These are phyloP conservation scores for Saxophila tyrrhenica DNA, from an alignment of 495 filamentous ascomycete genomes.

Conservation along the genomic window DNA sequence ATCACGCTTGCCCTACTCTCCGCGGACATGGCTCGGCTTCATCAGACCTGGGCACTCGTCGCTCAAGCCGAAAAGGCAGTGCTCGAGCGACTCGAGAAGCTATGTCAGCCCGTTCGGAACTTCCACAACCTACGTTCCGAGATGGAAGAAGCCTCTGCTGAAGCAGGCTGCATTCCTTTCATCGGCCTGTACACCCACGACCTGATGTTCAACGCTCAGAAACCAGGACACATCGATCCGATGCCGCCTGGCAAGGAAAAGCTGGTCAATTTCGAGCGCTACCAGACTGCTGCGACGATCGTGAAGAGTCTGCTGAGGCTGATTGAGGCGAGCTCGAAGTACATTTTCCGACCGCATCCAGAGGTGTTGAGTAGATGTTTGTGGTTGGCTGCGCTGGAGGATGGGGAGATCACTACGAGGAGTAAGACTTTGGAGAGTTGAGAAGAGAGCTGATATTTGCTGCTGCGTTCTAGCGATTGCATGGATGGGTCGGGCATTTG, in stretches of 20 bases:
- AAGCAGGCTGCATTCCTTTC: conserved; percentile 91
- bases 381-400: conserved; percentile 82
- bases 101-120: conserved; percentile 81
- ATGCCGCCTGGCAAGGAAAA: conserved; percentile 37
- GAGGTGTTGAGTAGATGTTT: conserved; percentile 83
- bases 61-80: conserved; percentile 56
- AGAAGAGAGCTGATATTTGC: neutral
- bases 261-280: conserved; percentile 90
- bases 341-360: conserved; percentile 72
- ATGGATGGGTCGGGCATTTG: too few relatives aligned
- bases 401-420: conserved; percentile 63
- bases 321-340: conserved; percentile 85
- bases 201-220: conserved; percentile 89
- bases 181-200: conserved; percentile 92
- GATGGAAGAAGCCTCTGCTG: conserved; percentile 61
- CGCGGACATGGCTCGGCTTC: conserved; percentile 64
- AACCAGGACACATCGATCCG: conserved; percentile 35
- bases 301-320: conserved; percentile 85
- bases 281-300: conserved; percentile 78
- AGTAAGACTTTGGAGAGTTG: conserved; percentile 42
- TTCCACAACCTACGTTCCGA: conserved; percentile 81
- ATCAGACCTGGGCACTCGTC: conserved; percentile 72
- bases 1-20: conserved; percentile 83
- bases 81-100: conserved; percentile 66
- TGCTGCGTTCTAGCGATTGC: neutral